Percentiles rank a stretch among this genome's conserved stretches.
Conservation (phyloP, 2,329 filamentous ascomycete genomes). For the Pestalotiopsis sp. region DNA sequence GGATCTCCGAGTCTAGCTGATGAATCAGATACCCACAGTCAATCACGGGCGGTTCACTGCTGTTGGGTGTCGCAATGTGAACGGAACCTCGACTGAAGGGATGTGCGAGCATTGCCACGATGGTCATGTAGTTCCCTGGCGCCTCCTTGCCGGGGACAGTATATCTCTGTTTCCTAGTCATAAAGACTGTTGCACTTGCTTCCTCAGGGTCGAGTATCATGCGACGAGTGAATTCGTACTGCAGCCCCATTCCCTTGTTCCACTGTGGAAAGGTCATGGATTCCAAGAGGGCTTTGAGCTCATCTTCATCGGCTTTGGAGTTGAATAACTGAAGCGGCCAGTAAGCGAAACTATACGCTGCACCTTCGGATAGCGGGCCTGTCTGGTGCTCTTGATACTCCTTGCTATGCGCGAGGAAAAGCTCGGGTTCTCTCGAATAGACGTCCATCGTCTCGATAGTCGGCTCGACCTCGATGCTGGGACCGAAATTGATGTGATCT, state of each 20-base stretch:
- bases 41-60: neutral
- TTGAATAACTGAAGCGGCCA: neutral
- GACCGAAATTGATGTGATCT: conserved; percentile 28
- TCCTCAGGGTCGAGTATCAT: neutral
- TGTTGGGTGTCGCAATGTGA: neutral
- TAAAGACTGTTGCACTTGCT: neutral
- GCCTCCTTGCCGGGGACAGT: neutral
- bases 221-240: neutral
- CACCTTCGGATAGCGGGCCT: neutral
- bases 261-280: no score
- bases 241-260: neutral
- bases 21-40: conserved; percentile 4
- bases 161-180: conserved; percentile 3
- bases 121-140: neutral
- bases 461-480: neutral
- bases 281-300: neutral
- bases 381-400: neutral
- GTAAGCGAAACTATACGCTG: neutral
- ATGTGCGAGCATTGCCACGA: conserved; percentile 6
- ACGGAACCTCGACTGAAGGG: conserved; percentile 17
- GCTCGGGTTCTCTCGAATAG: neutral
- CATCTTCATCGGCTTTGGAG: neutral
- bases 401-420: neutral
- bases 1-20: conserved; percentile 13
- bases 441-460: neutral